Evolutionary conservation across 768 basidiomycete species (phyloP).

Genomic region (Rhizopogon roseolus): DNA sequence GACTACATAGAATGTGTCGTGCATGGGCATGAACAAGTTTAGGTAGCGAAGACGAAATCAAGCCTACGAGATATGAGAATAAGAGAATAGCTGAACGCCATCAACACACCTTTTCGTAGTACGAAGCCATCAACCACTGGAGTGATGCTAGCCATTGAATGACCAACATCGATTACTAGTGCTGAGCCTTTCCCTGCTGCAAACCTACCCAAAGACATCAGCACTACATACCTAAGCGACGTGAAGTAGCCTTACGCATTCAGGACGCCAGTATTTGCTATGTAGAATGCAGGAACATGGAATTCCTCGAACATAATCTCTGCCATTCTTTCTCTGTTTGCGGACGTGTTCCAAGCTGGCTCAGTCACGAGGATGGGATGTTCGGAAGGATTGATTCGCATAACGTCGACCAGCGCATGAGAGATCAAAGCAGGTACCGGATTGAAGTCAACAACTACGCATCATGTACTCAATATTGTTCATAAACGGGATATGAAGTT

Average conservation of each 20-base stretch:
- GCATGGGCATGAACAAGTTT: slow-evolving; percentile 80
- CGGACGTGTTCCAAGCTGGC: slow-evolving; percentile 91
- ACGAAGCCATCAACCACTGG: slow-evolving; percentile 98
- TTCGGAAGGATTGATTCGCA: slow-evolving; percentile 73
- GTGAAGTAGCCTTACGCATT: slow-evolving; percentile 63
- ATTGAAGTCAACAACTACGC: slow-evolving; percentile 69
- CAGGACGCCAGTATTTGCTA: slow-evolving; percentile 90
- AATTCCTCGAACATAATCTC: slow-evolving; percentile 99
- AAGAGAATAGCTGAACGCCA: neutral
- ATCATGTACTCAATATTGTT: neutral
- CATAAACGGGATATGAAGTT: neutral
- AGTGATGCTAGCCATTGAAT: slow-evolving; percentile 83
- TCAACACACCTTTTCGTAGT: slow-evolving; percentile 74
- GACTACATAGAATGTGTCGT: slow-evolving; percentile 54
- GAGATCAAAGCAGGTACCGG: slow-evolving; percentile 67
- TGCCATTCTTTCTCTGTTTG: slow-evolving; percentile 92
- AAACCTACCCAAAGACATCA: slow-evolving; percentile 51
- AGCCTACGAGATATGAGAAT: slow-evolving; percentile 44
- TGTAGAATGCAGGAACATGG: slow-evolving; percentile 91
- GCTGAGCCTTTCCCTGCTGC: slow-evolving; percentile 98
- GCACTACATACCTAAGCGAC: slow-evolving; percentile 1
- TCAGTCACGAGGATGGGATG: slow-evolving; percentile 94
- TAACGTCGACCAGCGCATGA: slow-evolving; percentile 70
- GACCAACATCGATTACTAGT: slow-evolving; percentile 90
- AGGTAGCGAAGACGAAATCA: slow-evolving; percentile 69